Percentiles rank a stretch among this genome's conserved stretches.
These are phyloP conservation scores for Debaryomyces hansenii DNA, from an alignment of 805 yeast genomes.

Conservation along the genomic window DNA sequence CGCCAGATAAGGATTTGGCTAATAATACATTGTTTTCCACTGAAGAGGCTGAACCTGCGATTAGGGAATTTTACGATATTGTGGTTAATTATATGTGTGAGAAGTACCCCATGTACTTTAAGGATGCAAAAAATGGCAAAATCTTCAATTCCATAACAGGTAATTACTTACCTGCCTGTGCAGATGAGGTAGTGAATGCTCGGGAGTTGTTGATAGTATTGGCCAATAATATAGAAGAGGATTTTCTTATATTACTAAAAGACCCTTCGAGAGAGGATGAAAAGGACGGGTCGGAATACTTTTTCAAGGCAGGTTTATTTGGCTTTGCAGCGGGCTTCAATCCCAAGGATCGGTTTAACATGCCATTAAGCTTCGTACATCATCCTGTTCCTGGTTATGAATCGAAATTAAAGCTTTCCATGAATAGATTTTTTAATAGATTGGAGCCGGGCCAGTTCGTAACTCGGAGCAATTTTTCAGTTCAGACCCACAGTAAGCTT, in stretches of 20 bases:
- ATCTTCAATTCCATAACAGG: conserved; percentile 29
- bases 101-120: conserved; percentile 41
- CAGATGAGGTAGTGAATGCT: conserved; percentile 7
- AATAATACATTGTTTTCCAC: conserved; percentile 31
- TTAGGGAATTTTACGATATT: conserved; percentile 34
- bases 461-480: conserved; percentile 40
- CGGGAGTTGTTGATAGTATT: conserved; percentile 20
- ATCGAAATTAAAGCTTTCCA: conserved; percentile 35
- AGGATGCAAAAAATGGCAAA: conserved; percentile 10
- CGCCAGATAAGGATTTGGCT: conserved; percentile 22
- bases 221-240: conserved; percentile 57
- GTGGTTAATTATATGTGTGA: conserved; percentile 32
- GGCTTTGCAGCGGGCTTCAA: conserved; percentile 48
- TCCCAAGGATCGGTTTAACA: conserved; percentile 37
- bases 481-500: conserved; percentile 36
- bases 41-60: conserved; percentile 34
- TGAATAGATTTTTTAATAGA: conserved; percentile 42
- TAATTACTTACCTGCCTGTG: conserved; percentile 18
- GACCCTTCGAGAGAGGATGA: conserved; percentile 29
- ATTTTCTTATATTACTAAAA: conserved; percentile 53
- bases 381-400: conserved; percentile 45
- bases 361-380: conserved; percentile 38
- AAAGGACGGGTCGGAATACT: conserved; percentile 36
- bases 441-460: conserved; percentile 38
- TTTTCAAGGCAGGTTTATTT: conserved; percentile 44